Base-by-base conservation (phyloP, 2,329 filamentous ascomycete genomes). In the Colletotrichum lentis region DNA sequence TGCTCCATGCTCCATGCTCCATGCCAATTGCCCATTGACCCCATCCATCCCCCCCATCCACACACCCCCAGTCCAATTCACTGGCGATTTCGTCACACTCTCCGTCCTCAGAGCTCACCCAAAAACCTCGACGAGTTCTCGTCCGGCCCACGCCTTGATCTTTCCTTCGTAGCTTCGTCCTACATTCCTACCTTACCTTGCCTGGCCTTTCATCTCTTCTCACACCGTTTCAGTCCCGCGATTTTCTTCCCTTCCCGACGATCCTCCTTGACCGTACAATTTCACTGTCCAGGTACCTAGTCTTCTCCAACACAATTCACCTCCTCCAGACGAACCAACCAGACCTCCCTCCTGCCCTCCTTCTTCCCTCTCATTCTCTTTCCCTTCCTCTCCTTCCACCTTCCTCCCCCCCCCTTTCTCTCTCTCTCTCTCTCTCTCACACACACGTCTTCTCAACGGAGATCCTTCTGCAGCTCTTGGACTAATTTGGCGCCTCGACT, bases 401-500 rank as follows among this genome's bases (percentile, higher is more conserved):
- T 74, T 37, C 68, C 75, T 55, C 62, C 65, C 58, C 69, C 64
- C 50, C 56, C 69, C 67, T 50, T 16, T 24, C 16, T n/a, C 18
- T 31, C 49, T n/a, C 18, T 2, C 39, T 18, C 39, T 5, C 14
- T n/a, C n/a, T 2, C 31, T 10, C 31, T 7, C 31, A 35, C 31
- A 35, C 31, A 35, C 8, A 35, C 31, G 31, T 3, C 8, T 66
- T 55, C 31, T 44, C 64, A 22, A 53, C 69, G 50, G 57, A 60
- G 39, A 20, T 31, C 37, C 5, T 43, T 24, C 46, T 65, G 70
- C 59, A 70, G 70, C 69, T 72, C 50, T 64, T 64, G 59, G 62
- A 70, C 71, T 73, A 69, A 55, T 58, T 55, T 43, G 64, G 59
- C 22, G 16, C 63, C 70, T 71, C 67, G 60, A 64, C 47, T 70